Evolutionary conservation across 2,329 filamentous ascomycete species (phyloP), one percentile per base, ranked within the genome.

Genomic region (Xylariaceae sp.): DNA sequence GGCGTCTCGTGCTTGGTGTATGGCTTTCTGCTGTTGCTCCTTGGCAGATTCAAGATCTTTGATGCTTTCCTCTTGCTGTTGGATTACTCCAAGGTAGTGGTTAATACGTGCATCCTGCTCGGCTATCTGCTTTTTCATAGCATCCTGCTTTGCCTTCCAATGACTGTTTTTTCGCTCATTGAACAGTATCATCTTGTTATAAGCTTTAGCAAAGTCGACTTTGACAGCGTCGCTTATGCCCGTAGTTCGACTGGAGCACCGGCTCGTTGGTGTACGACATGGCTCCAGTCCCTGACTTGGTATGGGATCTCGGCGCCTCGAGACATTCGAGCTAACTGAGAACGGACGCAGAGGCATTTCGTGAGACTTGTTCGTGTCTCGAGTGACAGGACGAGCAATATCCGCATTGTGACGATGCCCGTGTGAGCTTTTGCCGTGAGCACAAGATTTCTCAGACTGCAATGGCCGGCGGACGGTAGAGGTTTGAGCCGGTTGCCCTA

Each of bases 21-120:
- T 34, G 47, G 56, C 48, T 32, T 54, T 19, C 4, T 63, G 34
- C 9, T 56, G 8, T 13, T 13, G 42, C 9, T 57, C 47, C 28
- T 54, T 56, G 12, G 50, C 49, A 5, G 51, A 34, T 26, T 55
- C 40, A 5, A 68, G 47, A 2, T 48, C 38, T 2, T 40, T 29
- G n/a, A 59, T 53, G 1, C 18, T 34, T 16, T 50, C 30, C 15
- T 51, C 48, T 13, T 44, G 37, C 16, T 31, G 17, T 21, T 23
- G 26, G 13, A 49, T 39, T 27, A 41, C 35, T 4, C 26, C 28
- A 26, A 43, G 34, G 23, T 36, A 46, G 8, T 35, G 17, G 46
- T 43, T 37, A 44, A 48, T 21, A 26, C 28, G 31, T 2, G 15
- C 33, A 39, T 48, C 38, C 15, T 43, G 34, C 23, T 41, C 41